Evolutionary conservation across 345 rosid species (phyloP).

Genomic region (Tarenaya hassleriana): DNA sequence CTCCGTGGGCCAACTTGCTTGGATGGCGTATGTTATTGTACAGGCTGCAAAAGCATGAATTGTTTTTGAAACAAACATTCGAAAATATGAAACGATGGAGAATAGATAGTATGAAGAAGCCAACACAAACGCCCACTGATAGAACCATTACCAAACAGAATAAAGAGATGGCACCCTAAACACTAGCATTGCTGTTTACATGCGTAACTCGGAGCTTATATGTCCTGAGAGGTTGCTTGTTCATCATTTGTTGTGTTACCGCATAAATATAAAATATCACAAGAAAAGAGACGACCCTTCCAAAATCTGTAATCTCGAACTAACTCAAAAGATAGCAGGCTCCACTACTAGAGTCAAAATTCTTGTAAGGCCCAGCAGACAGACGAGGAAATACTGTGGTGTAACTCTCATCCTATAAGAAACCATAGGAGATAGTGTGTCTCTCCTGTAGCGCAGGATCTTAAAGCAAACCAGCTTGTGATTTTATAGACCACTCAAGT

Average conservation of each 20-base stretch:
- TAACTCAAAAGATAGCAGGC: neutral
- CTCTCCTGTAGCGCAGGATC: too few species aligned
- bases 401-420: too few species aligned
- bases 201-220: neutral
- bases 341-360: too few species aligned
- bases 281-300: neutral
- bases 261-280: neutral
- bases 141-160: neutral
- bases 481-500: too few species aligned
- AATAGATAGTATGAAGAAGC: neutral
- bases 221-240: neutral
- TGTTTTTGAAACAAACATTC: neutral
- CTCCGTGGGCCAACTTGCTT: constrained; percentile 52
- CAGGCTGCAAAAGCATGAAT: constrained; percentile 38
- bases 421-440: too few species aligned
- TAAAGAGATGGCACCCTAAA: neutral
- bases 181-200: neutral
- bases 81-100: neutral
- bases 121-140: neutral
- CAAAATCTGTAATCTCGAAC: neutral
- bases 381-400: too few species aligned
- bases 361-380: too few species aligned
- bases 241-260: neutral
- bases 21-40: constrained; percentile 74
- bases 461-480: too few species aligned